Evolutionary conservation across 345 rosid species (phyloP).

Genomic region (Cardiospermum halicacabum): DNA sequence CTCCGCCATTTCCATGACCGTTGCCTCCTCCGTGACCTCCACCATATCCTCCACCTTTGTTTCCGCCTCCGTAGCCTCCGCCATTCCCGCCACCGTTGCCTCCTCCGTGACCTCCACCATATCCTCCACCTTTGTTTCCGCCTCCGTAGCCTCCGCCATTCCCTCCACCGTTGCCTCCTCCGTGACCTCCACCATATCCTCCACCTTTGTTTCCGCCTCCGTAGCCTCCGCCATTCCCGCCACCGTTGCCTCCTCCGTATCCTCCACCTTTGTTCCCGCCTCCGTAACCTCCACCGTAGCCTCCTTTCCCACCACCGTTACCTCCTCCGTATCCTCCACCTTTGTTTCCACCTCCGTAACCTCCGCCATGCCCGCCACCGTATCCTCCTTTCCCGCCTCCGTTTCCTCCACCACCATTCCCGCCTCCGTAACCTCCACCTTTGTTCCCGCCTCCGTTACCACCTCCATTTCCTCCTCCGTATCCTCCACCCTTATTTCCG

Average conservation of each 20-base stretch:
- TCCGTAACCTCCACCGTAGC: too few species aligned
- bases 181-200: too few species aligned
- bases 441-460: slow-evolving; percentile 21
- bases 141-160: background rate
- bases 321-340: slow-evolving; percentile 29
- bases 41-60: slow-evolving; percentile 5
- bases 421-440: slow-evolving; percentile 24
- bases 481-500: slow-evolving; percentile 9
- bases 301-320: slow-evolving; percentile 19
- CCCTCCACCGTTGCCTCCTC: too few species aligned
- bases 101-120: slow-evolving; percentile 31
- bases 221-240: background rate
- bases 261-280: slow-evolving; percentile 6
- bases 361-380: too few species aligned
- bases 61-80: slow-evolving; percentile 19
- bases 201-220: slow-evolving; percentile 12
- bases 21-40: slow-evolving; percentile 2
- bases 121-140: slow-evolving; percentile 15
- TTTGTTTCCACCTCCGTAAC: background rate
- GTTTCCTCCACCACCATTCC: slow-evolving; percentile 18
- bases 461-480: slow-evolving; percentile 14
- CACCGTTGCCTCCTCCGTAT: slow-evolving; percentile 5
- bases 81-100: slow-evolving; percentile 16
- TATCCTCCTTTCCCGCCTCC: background rate
- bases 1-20: slow-evolving; percentile 5